A percentile compares a stretch with the other conserved stretches of the same genome.
Conservation (phyloP, 2,329 filamentous ascomycete species). For the Colletotrichum zoysiae region DNA sequence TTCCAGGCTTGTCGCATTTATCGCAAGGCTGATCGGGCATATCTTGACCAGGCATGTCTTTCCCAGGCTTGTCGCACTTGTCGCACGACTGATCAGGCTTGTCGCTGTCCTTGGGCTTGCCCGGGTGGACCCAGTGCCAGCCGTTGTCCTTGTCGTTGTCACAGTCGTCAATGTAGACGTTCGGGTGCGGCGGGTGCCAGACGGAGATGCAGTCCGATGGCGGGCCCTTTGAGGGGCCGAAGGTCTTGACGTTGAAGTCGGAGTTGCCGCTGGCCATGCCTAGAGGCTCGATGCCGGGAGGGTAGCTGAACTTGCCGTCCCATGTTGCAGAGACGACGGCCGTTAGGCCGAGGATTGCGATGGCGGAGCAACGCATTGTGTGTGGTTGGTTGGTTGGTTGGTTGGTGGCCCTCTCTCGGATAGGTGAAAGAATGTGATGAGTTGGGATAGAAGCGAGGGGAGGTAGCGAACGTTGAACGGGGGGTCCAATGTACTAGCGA, state of each 20-base stretch:
- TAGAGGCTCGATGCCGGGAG: conserved; percentile 43
- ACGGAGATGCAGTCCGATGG: conserved; percentile 47
- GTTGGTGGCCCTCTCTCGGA: conserved; percentile 13
- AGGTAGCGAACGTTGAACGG: conserved; percentile 20
- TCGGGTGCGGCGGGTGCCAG: conserved; percentile 55
- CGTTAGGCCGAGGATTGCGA: conserved; percentile 42
- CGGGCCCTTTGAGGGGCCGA: conserved; percentile 46
- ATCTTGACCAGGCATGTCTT: conserved; percentile 13
- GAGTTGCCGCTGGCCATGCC: conserved; percentile 23
- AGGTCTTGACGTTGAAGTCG: conserved; percentile 37
- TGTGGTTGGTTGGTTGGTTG: background rate
- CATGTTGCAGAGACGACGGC: conserved; percentile 39
- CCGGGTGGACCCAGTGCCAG: conserved; percentile 55
- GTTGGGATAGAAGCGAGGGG: conserved; percentile 8
- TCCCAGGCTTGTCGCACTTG: conserved; percentile 12
- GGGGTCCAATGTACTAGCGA: conserved; percentile 43
- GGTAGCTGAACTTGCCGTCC: conserved; percentile 42
- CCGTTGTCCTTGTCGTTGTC: conserved; percentile 47
- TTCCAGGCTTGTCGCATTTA: background rate
- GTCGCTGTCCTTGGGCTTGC: conserved; percentile 42
- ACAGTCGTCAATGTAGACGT: conserved; percentile 53
- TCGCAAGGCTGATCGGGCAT: conserved; percentile 19
- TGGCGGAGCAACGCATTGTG: conserved; percentile 41
- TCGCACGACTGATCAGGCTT: conserved; percentile 30
- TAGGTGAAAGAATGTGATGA: conserved; percentile 16